These are phyloP conservation scores for Ambrosia artemisiifolia DNA, from an alignment of 129 eudicot species.

Conservation along the genomic window DNA sequence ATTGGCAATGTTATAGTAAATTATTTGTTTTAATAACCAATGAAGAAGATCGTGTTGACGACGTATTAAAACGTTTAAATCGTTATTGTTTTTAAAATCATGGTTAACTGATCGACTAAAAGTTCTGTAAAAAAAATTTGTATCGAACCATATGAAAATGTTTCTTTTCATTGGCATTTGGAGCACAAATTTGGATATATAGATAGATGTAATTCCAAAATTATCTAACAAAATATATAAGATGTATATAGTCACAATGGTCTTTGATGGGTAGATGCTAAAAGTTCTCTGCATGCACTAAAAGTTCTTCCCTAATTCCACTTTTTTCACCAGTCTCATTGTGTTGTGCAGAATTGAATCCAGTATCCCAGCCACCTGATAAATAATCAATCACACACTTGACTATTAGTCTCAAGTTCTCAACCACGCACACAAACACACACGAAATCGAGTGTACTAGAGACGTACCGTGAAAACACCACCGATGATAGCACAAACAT, in stretches of 20 bases:
- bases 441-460: neutral
- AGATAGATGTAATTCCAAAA: slow-evolving; percentile 32
- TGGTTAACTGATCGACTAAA: too few species aligned
- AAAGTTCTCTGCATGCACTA: slow-evolving; percentile 40
- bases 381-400: neutral
- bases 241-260: slow-evolving; percentile 21
- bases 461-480: slow-evolving; percentile 91
- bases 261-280: slow-evolving; percentile 18
- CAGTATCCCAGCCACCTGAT: slow-evolving; percentile 96
- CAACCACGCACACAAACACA: neutral
- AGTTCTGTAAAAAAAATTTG: too few species aligned
- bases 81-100: too few species aligned
- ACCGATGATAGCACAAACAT: slow-evolving; percentile 92
- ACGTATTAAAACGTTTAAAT: too few species aligned
- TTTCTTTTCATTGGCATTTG: neutral
- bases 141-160: neutral
- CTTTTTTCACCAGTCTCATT: slow-evolving; percentile 72
- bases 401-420: neutral
- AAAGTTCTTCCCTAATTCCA: slow-evolving; percentile 81
- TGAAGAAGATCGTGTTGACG: too few species aligned
- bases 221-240: slow-evolving; percentile 27
- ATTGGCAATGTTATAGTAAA: too few species aligned
- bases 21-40: too few species aligned
- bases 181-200: neutral
- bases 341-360: slow-evolving; percentile 88